Evolutionary conservation across 2,329 filamentous ascomycete genomes (phyloP).

Genomic region (Fusarium sp.): DNA sequence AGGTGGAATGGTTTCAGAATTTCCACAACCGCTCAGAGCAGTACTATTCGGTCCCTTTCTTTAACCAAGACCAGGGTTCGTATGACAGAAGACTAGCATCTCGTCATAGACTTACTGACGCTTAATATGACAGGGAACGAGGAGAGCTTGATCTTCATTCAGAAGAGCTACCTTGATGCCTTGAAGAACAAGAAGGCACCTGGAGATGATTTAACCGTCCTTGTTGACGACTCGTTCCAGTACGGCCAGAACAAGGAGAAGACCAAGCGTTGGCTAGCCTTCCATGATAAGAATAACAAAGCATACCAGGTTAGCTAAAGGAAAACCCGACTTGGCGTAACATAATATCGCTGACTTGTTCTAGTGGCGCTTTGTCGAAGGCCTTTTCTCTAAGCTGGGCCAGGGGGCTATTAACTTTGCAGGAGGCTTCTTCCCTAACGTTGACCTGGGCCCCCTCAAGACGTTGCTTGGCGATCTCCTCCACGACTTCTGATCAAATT

Average conservation of each 20-base stretch:
- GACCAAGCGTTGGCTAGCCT: neutral
- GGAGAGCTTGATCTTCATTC: neutral
- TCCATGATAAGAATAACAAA: neutral
- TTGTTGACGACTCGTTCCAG: neutral
- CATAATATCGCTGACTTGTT: neutral
- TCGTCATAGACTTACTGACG: neutral
- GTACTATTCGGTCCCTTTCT: neutral
- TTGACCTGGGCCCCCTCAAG: neutral
- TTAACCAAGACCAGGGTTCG: neutral
- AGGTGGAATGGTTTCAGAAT: neutral
- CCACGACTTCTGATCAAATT: neutral
- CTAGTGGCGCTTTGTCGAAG: neutral
- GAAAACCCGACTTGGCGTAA: neutral
- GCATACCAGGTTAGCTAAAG: neutral
- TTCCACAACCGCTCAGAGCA: neutral
- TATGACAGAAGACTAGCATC: fast-evolving
- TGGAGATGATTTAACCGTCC: neutral
- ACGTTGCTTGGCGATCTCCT: neutral
- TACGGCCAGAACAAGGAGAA: neutral
- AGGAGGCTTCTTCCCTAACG: neutral
- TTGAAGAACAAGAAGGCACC: neutral
- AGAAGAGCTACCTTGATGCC: neutral
- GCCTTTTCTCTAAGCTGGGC: neutral
- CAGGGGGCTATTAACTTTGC: neutral
- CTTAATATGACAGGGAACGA: neutral